Conservation (phyloP, 768 basidiomycete genomes). For the Boletus rufocinnamomeus region DNA sequence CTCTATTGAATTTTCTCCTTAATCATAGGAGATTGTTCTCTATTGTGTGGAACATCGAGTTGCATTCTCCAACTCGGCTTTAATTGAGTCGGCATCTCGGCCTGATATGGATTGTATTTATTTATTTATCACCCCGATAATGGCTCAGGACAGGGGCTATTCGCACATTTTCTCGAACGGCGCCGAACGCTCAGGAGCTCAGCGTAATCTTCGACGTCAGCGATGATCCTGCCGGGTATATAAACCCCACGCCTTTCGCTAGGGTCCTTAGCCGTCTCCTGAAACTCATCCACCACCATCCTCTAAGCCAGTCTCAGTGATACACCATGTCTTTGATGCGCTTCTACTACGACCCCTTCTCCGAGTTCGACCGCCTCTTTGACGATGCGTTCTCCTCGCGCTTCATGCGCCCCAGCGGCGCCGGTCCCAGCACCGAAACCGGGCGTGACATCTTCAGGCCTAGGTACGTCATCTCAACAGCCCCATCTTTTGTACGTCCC, state of each 20-base stretch:
- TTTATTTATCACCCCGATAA: too few species aligned
- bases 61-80: too few species aligned
- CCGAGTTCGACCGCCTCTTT: slow-evolving; percentile 46
- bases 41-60: too few species aligned
- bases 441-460: slow-evolving; percentile 32
- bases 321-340: slow-evolving; percentile 28
- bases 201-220: slow-evolving; percentile 8
- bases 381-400: slow-evolving; percentile 39
- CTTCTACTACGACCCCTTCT: slow-evolving; percentile 41
- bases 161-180: not conserved
- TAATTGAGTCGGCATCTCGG: too few species aligned
- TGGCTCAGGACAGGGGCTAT: not conserved
- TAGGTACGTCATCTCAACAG: slow-evolving; percentile 25
- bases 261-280: not conserved
- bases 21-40: too few species aligned
- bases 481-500: not conserved
- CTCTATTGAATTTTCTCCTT: too few species aligned
- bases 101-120: too few species aligned
- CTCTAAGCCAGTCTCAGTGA: not conserved
- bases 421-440: slow-evolving; percentile 6
- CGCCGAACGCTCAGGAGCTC: slow-evolving; percentile 3
- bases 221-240: not conserved
- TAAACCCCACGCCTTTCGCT: not conserved
- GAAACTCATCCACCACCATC: not conserved
- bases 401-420: slow-evolving; percentile 18